Conservation (phyloP, 441 rosid species). For the Hypseocharis bilobata region DNA sequence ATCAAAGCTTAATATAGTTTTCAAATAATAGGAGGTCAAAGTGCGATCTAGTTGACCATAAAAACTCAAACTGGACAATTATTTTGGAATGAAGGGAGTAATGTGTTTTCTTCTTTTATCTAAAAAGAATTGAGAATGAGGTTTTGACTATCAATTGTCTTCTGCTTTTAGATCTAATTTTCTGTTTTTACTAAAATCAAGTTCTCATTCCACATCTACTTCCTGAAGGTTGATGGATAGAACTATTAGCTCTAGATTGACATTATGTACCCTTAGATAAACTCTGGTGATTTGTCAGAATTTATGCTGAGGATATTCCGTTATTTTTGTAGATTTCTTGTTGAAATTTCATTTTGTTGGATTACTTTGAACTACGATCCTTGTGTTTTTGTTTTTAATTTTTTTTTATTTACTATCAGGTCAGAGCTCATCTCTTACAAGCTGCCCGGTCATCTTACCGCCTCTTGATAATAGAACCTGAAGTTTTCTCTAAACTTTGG, state of each 20-base stretch:
- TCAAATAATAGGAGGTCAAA: no score
- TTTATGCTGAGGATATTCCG: not conserved
- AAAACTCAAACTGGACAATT: no score
- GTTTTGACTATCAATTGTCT: not conserved
- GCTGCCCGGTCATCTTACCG: slow-evolving; percentile 60
- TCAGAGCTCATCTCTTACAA: slow-evolving; percentile 31
- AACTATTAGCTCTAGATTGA: not conserved
- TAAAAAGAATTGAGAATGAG: not conserved
- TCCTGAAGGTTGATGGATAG: not conserved
- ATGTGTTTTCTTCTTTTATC: no score
- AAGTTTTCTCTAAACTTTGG: slow-evolving; percentile 69
- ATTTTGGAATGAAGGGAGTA: no score
- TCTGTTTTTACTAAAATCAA: not conserved
- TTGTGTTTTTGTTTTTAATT: not conserved
- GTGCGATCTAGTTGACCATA: no score
- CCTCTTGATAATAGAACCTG: slow-evolving; percentile 47
- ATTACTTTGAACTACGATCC: not conserved
- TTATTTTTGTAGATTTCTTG: not conserved
- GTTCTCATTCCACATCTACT: not conserved
- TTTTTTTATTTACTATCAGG: slow-evolving; percentile 36
- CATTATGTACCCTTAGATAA: not conserved
- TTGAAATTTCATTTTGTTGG: not conserved
- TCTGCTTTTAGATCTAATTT: not conserved
- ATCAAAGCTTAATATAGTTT: no score
- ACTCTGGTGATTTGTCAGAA: not conserved